phyloP scores from a whole-genome alignment of 768 basidiomycete species.

The Leccinum uliginosum region DNA sequence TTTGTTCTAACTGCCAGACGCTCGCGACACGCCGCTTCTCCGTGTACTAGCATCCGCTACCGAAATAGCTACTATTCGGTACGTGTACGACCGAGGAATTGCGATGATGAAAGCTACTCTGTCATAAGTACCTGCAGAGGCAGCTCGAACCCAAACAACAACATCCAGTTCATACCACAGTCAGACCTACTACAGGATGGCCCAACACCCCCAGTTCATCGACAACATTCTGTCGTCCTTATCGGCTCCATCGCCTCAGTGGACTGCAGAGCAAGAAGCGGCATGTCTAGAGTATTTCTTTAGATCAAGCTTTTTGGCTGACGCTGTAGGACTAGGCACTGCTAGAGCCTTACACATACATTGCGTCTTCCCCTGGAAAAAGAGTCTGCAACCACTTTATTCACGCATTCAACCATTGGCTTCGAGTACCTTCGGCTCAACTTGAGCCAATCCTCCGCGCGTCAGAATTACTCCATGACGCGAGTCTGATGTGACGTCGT shows the following conservation, averaged over 20 bases:
- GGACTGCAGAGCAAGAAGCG: slow-evolving; percentile 20
- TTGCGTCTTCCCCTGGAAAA: slow-evolving; percentile 83
- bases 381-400: slow-evolving; percentile 85
- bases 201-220: slow-evolving; percentile 28
- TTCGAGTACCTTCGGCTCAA: slow-evolving; percentile 73
- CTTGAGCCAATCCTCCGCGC: slow-evolving; percentile 73
- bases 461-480: slow-evolving; percentile 89
- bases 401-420: slow-evolving; percentile 90
- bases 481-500: slow-evolving; percentile 75
- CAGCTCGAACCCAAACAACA: neutral
- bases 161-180: neutral
- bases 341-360: slow-evolving; percentile 86
- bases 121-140: neutral
- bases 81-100: neutral
- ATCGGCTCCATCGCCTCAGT: slow-evolving; percentile 21
- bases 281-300: slow-evolving; percentile 8
- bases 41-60: neutral
- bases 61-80: neutral
- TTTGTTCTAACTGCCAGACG: no score
- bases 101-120: neutral
- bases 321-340: slow-evolving; percentile 37
- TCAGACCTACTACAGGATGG: slow-evolving; percentile 1
- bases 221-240: slow-evolving; percentile 35
- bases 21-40: no score
- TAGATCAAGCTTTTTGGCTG: neutral